phyloP scores from a whole-genome alignment of 768 basidiomycete genomes.

The Suillus ampliporus region DNA sequence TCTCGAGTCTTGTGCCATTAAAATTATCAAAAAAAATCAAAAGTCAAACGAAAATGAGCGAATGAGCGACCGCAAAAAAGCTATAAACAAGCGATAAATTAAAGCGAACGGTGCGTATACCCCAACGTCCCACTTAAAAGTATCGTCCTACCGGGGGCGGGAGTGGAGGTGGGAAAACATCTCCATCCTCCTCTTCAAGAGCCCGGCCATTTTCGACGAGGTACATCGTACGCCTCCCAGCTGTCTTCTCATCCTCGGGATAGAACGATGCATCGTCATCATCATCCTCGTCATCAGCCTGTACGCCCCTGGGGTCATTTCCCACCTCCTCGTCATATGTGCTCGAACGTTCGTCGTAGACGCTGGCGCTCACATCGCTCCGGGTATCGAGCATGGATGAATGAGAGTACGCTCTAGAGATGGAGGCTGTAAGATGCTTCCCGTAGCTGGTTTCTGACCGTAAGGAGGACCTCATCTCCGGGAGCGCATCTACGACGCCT shows the following conservation, averaged over 20 bases:
- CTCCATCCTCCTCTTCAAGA: slow-evolving; percentile 23
- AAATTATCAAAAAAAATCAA: background rate
- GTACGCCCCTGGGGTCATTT: background rate
- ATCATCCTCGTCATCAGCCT: slow-evolving; percentile 29
- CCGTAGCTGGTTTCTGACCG: slow-evolving; percentile 28
- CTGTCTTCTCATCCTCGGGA: slow-evolving; percentile 30
- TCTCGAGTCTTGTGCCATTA: slow-evolving; percentile 1
- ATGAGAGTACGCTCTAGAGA: slow-evolving; percentile 9
- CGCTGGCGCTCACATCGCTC: background rate
- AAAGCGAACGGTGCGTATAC: slow-evolving; percentile 14
- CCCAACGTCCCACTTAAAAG: slow-evolving; percentile 10
- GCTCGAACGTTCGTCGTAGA: slow-evolving; percentile 19
- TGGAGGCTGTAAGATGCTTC: slow-evolving; percentile 16
- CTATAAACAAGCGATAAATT: slow-evolving; percentile 40
- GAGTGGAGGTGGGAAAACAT: background rate
- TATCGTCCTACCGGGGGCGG: background rate
- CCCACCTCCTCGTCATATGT: background rate
- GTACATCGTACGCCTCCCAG: slow-evolving; percentile 41
- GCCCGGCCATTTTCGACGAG: slow-evolving; percentile 33
- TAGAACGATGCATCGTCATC: slow-evolving; percentile 31
- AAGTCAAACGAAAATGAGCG: slow-evolving; percentile 13
- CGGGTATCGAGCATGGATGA: slow-evolving; percentile 1
- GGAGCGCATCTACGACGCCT: slow-evolving; percentile 19
- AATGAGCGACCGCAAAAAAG: slow-evolving; percentile 16
- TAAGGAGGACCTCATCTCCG: slow-evolving; percentile 27